A percentile compares a stretch with the other conserved stretches of the same genome.
phyloP scores from a whole-genome alignment of 257 asterid species.

The Fraxinus cuspidata region DNA sequence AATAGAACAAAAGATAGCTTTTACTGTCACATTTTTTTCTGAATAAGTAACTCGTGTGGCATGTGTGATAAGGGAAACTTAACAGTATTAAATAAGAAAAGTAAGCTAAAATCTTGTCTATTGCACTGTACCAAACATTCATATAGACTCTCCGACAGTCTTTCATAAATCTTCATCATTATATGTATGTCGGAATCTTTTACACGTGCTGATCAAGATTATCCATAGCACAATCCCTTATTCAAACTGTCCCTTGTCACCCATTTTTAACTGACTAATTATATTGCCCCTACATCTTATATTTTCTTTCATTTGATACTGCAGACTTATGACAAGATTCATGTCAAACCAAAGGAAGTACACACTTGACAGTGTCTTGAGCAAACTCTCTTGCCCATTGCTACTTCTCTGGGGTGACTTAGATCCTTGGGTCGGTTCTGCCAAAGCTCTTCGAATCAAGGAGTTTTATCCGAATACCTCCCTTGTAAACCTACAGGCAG shows the following conservation, averaged over 20 bases:
- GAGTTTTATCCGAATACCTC: conserved; percentile 71
- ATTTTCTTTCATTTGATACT: conserved; percentile 11
- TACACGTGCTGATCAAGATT: too few relatives aligned
- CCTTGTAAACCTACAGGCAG: conserved; percentile 75
- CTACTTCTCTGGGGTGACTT: conserved; percentile 88
- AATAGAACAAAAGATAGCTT: background rate
- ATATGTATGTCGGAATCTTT: too few relatives aligned
- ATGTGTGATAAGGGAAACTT: too few relatives aligned
- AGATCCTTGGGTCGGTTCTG: conserved; percentile 95
- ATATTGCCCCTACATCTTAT: background rate
- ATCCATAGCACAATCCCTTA: too few relatives aligned
- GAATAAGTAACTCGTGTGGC: too few relatives aligned
- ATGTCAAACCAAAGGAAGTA: conserved; percentile 80
- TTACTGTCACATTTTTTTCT: too few relatives aligned
- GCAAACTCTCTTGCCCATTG: conserved; percentile 75
- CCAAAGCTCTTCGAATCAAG: conserved; percentile 78
- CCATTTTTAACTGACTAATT: background rate
- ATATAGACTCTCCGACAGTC: too few relatives aligned
- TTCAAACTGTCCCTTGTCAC: background rate
- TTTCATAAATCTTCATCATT: too few relatives aligned
- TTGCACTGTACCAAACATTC: too few relatives aligned
- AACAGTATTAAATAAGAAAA: too few relatives aligned
- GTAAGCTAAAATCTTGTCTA: too few relatives aligned
- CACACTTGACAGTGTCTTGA: conserved; percentile 73
- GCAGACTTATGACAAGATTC: conserved; percentile 78